Conservation (phyloP, 108 stramenopile species). For the Nitzschia palea region DNA sequence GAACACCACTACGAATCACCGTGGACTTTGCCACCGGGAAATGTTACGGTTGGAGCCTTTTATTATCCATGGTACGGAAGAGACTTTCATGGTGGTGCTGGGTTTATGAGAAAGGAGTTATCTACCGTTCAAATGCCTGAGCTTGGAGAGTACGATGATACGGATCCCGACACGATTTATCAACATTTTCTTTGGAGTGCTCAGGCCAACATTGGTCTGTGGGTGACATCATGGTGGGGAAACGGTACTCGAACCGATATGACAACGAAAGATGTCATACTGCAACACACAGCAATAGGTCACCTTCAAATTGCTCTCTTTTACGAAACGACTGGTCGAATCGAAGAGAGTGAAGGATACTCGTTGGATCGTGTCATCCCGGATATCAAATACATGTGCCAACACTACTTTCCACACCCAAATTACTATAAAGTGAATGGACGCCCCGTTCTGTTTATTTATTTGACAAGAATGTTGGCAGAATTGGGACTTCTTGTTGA, state of each 20-base stretch:
- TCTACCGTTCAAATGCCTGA: slow-evolving; percentile 7
- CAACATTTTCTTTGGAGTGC: slow-evolving; percentile 50
- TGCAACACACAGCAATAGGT: slow-evolving; percentile 6
- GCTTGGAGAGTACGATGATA: slow-evolving; percentile 49
- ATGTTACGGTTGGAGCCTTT: slow-evolving; percentile 35
- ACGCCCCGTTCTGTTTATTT: slow-evolving; percentile 43
- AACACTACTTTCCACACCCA: slow-evolving; percentile 39
- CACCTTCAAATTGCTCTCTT: slow-evolving; percentile 39
- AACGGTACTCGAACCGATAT: slow-evolving; percentile 17
- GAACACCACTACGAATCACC: neutral
- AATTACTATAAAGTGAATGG: slow-evolving; percentile 42
- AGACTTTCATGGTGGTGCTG: slow-evolving; percentile 43
- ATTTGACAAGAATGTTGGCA: slow-evolving; percentile 35
- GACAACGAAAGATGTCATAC: slow-evolving; percentile 33
- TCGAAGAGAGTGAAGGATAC: slow-evolving; percentile 22
- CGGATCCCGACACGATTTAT: slow-evolving; percentile 28
- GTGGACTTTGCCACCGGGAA: neutral
- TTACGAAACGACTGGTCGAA: slow-evolving; percentile 42
- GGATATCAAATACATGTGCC: slow-evolving; percentile 29
- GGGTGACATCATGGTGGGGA: slow-evolving; percentile 56
- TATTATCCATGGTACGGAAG: slow-evolving; percentile 53
- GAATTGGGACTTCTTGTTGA: neutral
- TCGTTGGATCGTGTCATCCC: neutral
- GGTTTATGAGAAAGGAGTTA: slow-evolving; percentile 38
- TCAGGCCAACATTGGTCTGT: slow-evolving; percentile 37